These are phyloP conservation scores for Suillus placidus DNA, from an alignment of 768 basidiomycete genomes.

Conservation along the genomic window DNA sequence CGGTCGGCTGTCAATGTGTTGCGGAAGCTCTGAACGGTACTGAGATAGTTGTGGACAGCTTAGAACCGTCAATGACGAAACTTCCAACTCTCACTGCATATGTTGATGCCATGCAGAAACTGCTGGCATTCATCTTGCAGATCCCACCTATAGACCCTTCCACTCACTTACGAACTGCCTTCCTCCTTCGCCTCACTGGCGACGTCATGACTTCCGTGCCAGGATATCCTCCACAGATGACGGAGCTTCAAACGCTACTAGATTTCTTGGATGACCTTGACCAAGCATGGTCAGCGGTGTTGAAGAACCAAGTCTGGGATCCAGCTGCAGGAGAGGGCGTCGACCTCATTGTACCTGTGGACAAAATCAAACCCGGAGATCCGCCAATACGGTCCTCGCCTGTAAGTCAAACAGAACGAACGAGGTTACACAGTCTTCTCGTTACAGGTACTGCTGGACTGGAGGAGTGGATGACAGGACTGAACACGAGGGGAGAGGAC, in stretches of 20 bases:
- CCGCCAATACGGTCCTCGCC: conserved; percentile 44
- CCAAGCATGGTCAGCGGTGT: conserved; percentile 69
- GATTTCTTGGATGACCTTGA: conserved; percentile 77
- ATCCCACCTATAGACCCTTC: conserved; percentile 78
- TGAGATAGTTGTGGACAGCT: conserved; percentile 17
- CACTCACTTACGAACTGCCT: conserved; percentile 62
- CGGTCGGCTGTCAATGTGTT: conserved; percentile 49
- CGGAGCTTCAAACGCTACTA: conserved; percentile 53
- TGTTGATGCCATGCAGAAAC: conserved; percentile 54
- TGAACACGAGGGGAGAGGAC: conserved; percentile 30
- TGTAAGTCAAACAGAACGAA: conserved; percentile 70
- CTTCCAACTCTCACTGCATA: conserved; percentile 63
- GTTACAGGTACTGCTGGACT: conserved; percentile 58
- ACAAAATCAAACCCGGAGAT: conserved; percentile 29
- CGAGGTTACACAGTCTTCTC: conserved; percentile 69
- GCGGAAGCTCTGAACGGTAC: conserved; percentile 1
- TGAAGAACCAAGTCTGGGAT: conserved; percentile 71
- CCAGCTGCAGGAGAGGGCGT: conserved; percentile 42
- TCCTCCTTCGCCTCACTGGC: conserved; percentile 72
- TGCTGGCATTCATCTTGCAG: conserved; percentile 67
- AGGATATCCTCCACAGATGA: conserved; percentile 56
- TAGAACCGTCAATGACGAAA: conserved; percentile 43
- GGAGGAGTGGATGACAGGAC: conserved; percentile 66
- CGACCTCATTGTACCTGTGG: conserved; percentile 46
- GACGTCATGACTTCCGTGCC: conserved; percentile 62